Percentiles rank a stretch among this genome's conserved stretches.
These are phyloP conservation scores for Talaromyces sp. DNA, from an alignment of 2,329 filamentous ascomycete genomes.

Conservation along the genomic window DNA sequence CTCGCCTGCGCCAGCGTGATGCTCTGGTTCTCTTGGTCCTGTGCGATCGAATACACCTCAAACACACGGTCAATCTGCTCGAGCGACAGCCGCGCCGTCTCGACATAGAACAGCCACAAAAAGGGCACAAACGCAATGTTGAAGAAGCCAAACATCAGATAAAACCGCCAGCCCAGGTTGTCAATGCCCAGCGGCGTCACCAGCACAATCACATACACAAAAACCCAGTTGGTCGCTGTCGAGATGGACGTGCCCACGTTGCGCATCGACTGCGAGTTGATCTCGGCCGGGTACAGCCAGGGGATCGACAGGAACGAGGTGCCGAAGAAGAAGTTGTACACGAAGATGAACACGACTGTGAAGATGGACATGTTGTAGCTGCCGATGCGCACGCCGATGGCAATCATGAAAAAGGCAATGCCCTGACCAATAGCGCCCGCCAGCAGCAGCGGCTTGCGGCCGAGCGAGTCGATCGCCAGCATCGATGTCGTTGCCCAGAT, in stretches of 20 bases:
- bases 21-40: background rate
- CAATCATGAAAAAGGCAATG: conserved; percentile 9
- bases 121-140: conserved; percentile 22
- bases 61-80: conserved; percentile 37
- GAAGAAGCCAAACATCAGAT: conserved; percentile 37
- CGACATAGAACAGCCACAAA: conserved; percentile 23
- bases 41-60: conserved; percentile 15
- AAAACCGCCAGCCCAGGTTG: conserved; percentile 9
- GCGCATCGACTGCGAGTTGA: conserved; percentile 14
- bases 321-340: conserved; percentile 15
- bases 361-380: conserved; percentile 16
- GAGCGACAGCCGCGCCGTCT: conserved; percentile 29
- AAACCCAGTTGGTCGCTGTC: conserved; percentile 6
- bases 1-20: background rate
- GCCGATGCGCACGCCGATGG: conserved; percentile 16
- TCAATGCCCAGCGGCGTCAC: conserved; percentile 5
- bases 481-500: conserved; percentile 13
- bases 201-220: conserved; percentile 3
- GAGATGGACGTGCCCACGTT: conserved; percentile 11
- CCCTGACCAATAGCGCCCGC: conserved; percentile 10
- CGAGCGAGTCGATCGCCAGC: conserved; percentile 10
- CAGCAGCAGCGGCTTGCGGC: conserved; percentile 21
- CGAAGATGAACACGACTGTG: conserved; percentile 13
- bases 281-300: conserved; percentile 16
- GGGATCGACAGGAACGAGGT: conserved; percentile 11